Evolutionary conservation across 73 alveolate genomes (phyloP).

Genomic region (Uronychia setigera): DNA sequence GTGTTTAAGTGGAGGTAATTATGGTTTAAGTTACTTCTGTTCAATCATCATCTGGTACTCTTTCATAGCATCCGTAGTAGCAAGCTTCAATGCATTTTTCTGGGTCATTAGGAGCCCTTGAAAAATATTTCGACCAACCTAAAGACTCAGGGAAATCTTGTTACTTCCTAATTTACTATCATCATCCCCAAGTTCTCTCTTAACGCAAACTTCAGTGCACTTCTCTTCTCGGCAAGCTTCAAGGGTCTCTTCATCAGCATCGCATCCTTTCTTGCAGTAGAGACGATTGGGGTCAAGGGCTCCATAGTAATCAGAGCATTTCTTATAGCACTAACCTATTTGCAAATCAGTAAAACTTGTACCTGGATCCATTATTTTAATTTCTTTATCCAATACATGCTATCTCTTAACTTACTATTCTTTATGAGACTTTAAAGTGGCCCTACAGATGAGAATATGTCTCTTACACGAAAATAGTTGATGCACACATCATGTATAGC

Average conservation of each 20-base stretch:
- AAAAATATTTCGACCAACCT: slow-evolving; percentile 64
- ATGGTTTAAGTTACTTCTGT: neutral
- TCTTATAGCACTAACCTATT: slow-evolving; percentile 66
- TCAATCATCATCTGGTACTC: slow-evolving; percentile 55
- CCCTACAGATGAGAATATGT: too few relatives aligned
- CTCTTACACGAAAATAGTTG: too few relatives aligned
- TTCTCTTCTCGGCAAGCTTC: slow-evolving; percentile 69
- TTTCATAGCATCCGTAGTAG: slow-evolving; percentile 68
- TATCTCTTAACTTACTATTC: too few relatives aligned
- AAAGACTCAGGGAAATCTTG: neutral
- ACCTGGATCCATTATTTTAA: too few relatives aligned
- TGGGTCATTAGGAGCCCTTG: slow-evolving; percentile 83
- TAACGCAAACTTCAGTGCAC: slow-evolving; percentile 71
- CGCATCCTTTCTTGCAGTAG: slow-evolving; percentile 86
- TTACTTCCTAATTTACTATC: slow-evolving; percentile 50
- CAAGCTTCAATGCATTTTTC: slow-evolving; percentile 78
- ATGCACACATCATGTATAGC: too few relatives aligned
- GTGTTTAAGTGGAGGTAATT: neutral
- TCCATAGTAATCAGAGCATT: slow-evolving; percentile 57
- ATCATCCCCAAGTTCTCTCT: slow-evolving; percentile 76
- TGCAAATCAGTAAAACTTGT: too few relatives aligned
- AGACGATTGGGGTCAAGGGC: slow-evolving; percentile 68
- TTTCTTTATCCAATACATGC: slow-evolving; percentile 45
- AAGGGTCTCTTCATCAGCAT: slow-evolving; percentile 76
- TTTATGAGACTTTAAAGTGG: too few relatives aligned